Evolutionary conservation across 768 basidiomycete genomes (phyloP).

Genomic region (Mycena rosella): DNA sequence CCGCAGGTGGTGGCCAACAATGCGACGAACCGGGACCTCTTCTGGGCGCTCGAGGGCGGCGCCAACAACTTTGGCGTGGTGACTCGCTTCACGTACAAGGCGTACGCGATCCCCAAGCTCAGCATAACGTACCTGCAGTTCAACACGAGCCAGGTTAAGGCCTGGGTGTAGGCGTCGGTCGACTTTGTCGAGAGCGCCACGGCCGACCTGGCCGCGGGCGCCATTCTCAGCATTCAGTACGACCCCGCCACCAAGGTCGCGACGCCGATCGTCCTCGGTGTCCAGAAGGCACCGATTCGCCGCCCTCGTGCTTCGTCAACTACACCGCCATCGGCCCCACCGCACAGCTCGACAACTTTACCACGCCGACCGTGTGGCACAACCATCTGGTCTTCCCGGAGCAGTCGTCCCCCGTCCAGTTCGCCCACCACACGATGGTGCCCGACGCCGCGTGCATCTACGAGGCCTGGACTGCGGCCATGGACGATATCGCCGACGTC

Average conservation of each 20-base stretch:
- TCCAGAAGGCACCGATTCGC: conserved; percentile 1
- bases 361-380: conserved; percentile 6
- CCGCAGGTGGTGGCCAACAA: conserved; percentile 30
- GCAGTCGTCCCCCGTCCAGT: not conserved
- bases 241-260: not conserved
- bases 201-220: not conserved
- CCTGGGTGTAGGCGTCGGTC: conserved; percentile 4
- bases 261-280: not conserved
- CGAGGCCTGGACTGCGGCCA: not conserved
- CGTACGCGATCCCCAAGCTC: not conserved
- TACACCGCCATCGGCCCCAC: not conserved
- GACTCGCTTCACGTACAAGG: conserved; percentile 46
- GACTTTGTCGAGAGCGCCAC: not conserved
- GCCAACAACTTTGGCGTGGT: conserved; percentile 51
- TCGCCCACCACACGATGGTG: not conserved
- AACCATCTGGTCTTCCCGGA: not conserved
- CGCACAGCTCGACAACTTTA: not conserved
- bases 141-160: not conserved
- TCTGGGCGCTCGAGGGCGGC: conserved; percentile 51
- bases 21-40: conserved; percentile 45
- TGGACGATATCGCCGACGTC: conserved; percentile 1
- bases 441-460: not conserved
- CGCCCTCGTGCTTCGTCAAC: conserved; percentile 7
- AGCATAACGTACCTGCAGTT: not conserved
- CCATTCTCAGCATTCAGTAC: not conserved